These are phyloP conservation scores for Hydrangea macrophylla DNA, from an alignment of 148 eudicot genomes.

Conservation along the genomic window DNA sequence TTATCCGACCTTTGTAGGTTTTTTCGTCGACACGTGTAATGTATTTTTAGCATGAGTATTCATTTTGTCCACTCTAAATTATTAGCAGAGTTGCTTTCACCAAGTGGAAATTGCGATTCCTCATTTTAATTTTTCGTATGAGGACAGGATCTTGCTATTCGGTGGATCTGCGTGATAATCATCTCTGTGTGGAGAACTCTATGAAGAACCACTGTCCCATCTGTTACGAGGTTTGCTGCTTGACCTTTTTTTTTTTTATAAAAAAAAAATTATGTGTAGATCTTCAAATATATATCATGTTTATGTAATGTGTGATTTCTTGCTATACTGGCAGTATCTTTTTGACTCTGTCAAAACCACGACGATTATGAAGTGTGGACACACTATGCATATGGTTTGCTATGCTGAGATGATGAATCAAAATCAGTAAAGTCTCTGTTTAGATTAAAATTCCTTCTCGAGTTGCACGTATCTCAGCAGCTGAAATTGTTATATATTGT, in stretches of 20 bases:
- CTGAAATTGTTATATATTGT: neutral
- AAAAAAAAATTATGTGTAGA: no score
- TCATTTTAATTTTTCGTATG: conserved; percentile 1
- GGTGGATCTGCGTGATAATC: conserved; percentile 57
- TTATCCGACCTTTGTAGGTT: neutral
- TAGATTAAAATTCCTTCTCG: conserved; percentile 2
- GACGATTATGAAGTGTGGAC: conserved; percentile 72
- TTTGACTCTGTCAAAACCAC: conserved; percentile 69
- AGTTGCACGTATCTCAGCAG: neutral
- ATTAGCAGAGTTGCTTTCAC: no score
- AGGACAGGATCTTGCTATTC: conserved; percentile 77
- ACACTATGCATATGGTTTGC: conserved; percentile 73
- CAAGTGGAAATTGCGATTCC: neutral
- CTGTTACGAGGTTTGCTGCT: conserved; percentile 75
- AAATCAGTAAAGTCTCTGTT: conserved; percentile 48
- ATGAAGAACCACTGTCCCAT: conserved; percentile 93
- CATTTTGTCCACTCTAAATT: neutral
- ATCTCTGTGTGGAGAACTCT: conserved; percentile 71
- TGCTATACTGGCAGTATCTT: conserved; percentile 56
- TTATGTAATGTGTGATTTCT: neutral
- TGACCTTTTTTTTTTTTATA: neutral
- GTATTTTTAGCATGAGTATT: neutral
- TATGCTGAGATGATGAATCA: conserved; percentile 43
- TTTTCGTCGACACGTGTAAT: no score
- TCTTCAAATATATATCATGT: neutral